These are phyloP conservation scores for Megacollybia marginata DNA, from an alignment of 768 basidiomycete genomes.

Conservation along the genomic window DNA sequence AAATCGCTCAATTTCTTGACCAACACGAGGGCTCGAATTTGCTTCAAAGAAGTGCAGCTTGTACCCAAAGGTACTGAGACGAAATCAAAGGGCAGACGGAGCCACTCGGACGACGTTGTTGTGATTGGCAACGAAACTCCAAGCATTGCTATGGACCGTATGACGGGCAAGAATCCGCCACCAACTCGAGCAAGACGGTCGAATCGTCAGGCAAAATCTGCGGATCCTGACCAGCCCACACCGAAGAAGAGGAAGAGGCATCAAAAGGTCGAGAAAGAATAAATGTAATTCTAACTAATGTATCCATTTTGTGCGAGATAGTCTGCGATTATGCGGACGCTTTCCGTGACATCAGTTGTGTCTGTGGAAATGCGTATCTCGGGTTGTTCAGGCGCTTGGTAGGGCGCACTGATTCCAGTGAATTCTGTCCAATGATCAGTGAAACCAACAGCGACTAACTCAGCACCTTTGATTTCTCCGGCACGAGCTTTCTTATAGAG, in stretches of 20 bases:
- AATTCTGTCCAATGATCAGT: conserved; percentile 57
- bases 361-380: conserved; percentile 93
- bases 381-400: conserved; percentile 78
- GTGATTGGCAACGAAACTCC: not conserved
- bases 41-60: conserved; percentile 35
- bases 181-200: not conserved
- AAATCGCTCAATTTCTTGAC: conserved; percentile 47
- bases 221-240: no score
- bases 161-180: conserved; percentile 2
- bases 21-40: conserved; percentile 61
- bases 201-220: no score
- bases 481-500: conserved; percentile 94
- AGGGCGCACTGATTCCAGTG: conserved; percentile 96
- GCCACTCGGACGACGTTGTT: not conserved
- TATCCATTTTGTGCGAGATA: conserved; percentile 70
- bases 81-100: not conserved
- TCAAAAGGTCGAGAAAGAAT: no score
- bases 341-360: conserved; percentile 66
- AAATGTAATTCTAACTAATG: conserved; percentile 20
- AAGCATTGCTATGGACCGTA: not conserved
- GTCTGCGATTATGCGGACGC: conserved; percentile 69
- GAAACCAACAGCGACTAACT: not conserved
- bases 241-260: no score
- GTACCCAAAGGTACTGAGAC: conserved; percentile 7
- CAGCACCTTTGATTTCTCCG: conserved; percentile 87